Conservation (phyloP, 768 basidiomycete species). For the Suillus clintonianus region DNA sequence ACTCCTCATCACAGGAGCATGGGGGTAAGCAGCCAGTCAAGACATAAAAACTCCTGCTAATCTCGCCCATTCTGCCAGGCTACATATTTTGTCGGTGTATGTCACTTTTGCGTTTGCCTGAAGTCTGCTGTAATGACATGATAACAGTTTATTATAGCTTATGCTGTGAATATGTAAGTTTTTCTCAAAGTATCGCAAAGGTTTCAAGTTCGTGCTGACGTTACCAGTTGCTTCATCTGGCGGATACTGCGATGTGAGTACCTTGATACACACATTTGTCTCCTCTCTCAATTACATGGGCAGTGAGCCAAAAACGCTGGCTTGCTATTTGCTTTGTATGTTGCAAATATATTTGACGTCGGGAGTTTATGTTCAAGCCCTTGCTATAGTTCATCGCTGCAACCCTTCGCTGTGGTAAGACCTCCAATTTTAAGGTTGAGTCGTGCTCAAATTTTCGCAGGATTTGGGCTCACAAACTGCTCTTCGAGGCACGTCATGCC, state of each 20-base stretch:
- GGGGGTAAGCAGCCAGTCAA: slow-evolving; percentile 1
- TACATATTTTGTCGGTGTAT: slow-evolving; percentile 11
- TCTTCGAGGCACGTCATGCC: not conserved
- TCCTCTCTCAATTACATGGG: not conserved
- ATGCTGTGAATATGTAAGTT: slow-evolving; percentile 7
- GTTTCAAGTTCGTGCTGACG: not conserved
- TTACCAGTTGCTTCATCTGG: slow-evolving; percentile 18
- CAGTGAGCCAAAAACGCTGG: slow-evolving; percentile 13
- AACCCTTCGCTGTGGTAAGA: slow-evolving; percentile 12
- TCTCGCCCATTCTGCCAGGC: not conserved
- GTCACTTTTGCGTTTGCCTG: not conserved
- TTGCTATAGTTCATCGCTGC: slow-evolving; percentile 7
- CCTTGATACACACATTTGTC: not conserved
- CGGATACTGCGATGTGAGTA: slow-evolving; percentile 20
- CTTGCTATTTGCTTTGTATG: slow-evolving; percentile 16
- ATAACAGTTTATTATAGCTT: slow-evolving; percentile 5
- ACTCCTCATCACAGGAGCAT: slow-evolving; percentile 8
- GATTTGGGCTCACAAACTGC: slow-evolving; percentile 10
- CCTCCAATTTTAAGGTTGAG: not conserved
- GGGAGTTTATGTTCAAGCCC: not conserved
- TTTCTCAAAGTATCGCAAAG: not conserved
- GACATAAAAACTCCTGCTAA: not conserved
- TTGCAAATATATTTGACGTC: not conserved
- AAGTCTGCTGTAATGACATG: not conserved
- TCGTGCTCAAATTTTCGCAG: slow-evolving; percentile 2